Percentiles rank a stretch among this genome's conserved stretches.
phyloP scores from a whole-genome alignment of 176 grass and related monocot species.

The Triticum dicoccoides region DNA sequence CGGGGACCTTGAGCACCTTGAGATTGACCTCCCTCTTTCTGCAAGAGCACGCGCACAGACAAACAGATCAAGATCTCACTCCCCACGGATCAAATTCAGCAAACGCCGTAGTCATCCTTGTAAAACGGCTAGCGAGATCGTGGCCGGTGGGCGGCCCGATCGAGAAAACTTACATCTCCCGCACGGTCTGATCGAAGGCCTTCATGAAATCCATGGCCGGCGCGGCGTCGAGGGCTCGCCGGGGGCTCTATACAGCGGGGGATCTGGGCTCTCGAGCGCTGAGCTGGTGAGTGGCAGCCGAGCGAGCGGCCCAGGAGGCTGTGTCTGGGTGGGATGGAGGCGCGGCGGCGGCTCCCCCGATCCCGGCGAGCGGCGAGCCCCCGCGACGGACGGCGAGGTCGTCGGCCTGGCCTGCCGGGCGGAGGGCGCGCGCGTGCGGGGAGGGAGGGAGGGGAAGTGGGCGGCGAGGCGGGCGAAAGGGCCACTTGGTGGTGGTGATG shows the following conservation, averaged over 20 bases:
- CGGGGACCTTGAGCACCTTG: slow-evolving; percentile 99
- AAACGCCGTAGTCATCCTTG: neutral
- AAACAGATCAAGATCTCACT: slow-evolving; percentile 31
- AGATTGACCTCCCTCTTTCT: slow-evolving; percentile 99
- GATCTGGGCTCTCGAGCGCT: slow-evolving; percentile 27
- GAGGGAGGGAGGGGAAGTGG: neutral
- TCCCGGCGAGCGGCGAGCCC: slow-evolving; percentile 1
- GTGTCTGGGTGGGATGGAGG: neutral
- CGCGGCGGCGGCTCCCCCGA: slow-evolving; percentile 1
- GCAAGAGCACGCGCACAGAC: slow-evolving; percentile 11
- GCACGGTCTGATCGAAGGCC: slow-evolving; percentile 93
- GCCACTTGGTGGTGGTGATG: neutral
- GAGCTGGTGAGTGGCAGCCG: neutral
- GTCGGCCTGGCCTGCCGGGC: slow-evolving; percentile 1
- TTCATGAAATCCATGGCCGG: slow-evolving; percentile 94
- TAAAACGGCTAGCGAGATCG: neutral
- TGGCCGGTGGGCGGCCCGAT: neutral
- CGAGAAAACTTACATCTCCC: slow-evolving; percentile 80
- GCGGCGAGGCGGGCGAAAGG: slow-evolving; percentile 13
- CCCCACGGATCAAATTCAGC: neutral
- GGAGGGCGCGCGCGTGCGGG: neutral
- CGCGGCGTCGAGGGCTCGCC: neutral
- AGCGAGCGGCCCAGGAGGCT: slow-evolving; percentile 1
- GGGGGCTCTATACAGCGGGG: neutral
- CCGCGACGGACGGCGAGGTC: slow-evolving; percentile 2